Percentiles rank a stretch among this genome's conserved stretches.
These are phyloP conservation scores for Halenospora varia DNA, from an alignment of 495 filamentous ascomycete genomes.

Conservation along the genomic window DNA sequence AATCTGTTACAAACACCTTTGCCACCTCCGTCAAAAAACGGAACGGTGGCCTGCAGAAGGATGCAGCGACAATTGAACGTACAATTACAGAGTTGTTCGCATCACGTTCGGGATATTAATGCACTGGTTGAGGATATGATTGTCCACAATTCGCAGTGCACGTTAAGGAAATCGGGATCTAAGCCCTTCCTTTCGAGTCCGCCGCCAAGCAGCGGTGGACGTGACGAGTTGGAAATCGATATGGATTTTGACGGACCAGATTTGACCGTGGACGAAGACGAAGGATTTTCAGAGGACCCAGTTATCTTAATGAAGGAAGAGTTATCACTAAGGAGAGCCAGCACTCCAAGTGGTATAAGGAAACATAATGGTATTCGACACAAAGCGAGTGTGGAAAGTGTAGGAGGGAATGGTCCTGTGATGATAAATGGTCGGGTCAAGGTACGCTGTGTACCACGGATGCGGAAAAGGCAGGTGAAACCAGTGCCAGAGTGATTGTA, in stretches of 20 bases:
- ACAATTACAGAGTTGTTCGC: constrained; percentile 15
- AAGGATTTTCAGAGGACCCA: constrained; percentile 20
- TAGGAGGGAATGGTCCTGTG: neutral
- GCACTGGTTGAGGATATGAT: constrained; percentile 24
- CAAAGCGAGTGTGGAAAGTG: constrained; percentile 5
- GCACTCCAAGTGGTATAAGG: constrained; percentile 19
- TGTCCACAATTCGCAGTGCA: constrained; percentile 18
- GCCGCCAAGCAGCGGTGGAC: neutral
- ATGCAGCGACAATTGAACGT: constrained; percentile 21
- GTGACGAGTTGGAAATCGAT: neutral
- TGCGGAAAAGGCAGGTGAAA: constrained; percentile 9
- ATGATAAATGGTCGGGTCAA: constrained; percentile 7
- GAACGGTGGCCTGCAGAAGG: constrained; percentile 12
- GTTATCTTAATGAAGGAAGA: constrained; percentile 7
- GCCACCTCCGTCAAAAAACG: neutral
- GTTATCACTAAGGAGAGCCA: constrained; percentile 14
- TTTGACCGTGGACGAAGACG: constrained; percentile 10
- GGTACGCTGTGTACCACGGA: constrained; percentile 17
- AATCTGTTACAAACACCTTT: neutral
- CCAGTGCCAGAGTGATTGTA: neutral
- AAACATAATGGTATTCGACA: constrained; percentile 13
- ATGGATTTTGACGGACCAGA: neutral
- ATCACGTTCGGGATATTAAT: constrained; percentile 20
- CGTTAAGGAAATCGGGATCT: constrained; percentile 5
- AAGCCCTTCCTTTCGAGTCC: neutral